phyloP scores from a whole-genome alignment of 179 eudicot genomes.

The Spinacia oleracea region DNA sequence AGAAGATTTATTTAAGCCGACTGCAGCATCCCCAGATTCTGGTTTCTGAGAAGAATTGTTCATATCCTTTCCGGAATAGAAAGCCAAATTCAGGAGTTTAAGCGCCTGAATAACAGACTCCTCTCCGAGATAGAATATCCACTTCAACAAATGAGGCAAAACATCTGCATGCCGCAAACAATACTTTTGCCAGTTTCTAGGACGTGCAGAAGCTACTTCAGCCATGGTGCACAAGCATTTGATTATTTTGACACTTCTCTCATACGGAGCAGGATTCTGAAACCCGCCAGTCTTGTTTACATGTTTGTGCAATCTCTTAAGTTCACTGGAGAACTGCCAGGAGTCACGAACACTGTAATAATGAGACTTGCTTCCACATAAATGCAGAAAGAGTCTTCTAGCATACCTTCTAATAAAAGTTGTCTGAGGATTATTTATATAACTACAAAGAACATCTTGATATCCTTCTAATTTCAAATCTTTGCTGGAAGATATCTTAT shows the following conservation, averaged over 20 bases:
- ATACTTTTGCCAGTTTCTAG: slow-evolving; percentile 99
- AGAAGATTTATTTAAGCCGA: slow-evolving; percentile 60
- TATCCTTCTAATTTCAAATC: slow-evolving; percentile 97
- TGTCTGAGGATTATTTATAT: slow-evolving; percentile 89
- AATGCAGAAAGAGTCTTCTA: slow-evolving; percentile 91
- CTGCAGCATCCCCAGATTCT: slow-evolving; percentile 68
- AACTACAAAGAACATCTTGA: slow-evolving; percentile 99
- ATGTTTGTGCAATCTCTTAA: slow-evolving; percentile 89
- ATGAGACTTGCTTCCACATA: slow-evolving; percentile 99
- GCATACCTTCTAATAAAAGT: slow-evolving; percentile 92
- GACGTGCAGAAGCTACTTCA: slow-evolving; percentile 97
- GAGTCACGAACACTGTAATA: slow-evolving; percentile 95
- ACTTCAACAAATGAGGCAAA: slow-evolving; percentile 76
- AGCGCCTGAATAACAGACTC: slow-evolving; percentile 92
- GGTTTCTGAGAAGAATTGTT: slow-evolving; percentile 58
- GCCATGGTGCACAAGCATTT: slow-evolving; percentile 87
- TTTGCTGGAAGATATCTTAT: slow-evolving; percentile 62
- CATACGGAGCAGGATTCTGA: slow-evolving; percentile 80
- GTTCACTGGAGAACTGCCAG: slow-evolving; percentile 94
- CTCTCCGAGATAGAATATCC: slow-evolving; percentile 85
- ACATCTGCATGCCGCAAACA: slow-evolving; percentile 87
- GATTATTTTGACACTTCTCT: slow-evolving; percentile 95
- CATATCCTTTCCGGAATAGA: slow-evolving; percentile 81
- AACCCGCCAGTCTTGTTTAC: slow-evolving; percentile 81
- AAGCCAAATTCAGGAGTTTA: slow-evolving; percentile 84